Evolutionary conservation across 2,329 filamentous ascomycete genomes (phyloP).

Genomic region (Arthrinium puccinioides): DNA sequence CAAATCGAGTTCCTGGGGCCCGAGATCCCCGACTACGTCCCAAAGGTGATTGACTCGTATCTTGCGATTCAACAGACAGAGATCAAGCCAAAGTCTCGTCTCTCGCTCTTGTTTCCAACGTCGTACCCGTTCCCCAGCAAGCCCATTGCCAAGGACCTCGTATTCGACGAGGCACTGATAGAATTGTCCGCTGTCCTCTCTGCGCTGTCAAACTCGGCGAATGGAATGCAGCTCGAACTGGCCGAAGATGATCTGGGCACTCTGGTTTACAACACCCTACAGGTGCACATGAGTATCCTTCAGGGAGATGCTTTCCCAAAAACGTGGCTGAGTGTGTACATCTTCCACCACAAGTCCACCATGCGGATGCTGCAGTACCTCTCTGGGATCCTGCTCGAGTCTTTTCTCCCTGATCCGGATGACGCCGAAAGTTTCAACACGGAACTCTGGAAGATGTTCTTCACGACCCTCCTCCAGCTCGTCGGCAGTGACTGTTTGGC

Average conservation of each 20-base stretch:
- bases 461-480: slow-evolving; percentile 79
- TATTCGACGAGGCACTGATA: slow-evolving; percentile 79
- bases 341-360: slow-evolving; percentile 85
- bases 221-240: slow-evolving; percentile 68
- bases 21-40: slow-evolving; percentile 82
- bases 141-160: slow-evolving; percentile 44
- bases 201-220: slow-evolving; percentile 67
- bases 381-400: slow-evolving; percentile 70
- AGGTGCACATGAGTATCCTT: slow-evolving; percentile 83
- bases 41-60: slow-evolving; percentile 87
- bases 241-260: slow-evolving; percentile 66
- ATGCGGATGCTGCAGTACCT: slow-evolving; percentile 82
- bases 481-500: slow-evolving; percentile 85
- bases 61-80: slow-evolving; percentile 59
- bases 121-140: slow-evolving; percentile 83
- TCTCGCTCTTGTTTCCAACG: slow-evolving; percentile 86
- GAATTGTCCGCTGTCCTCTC: slow-evolving; percentile 86
- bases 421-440: slow-evolving; percentile 90
- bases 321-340: slow-evolving; percentile 86
- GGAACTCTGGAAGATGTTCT: slow-evolving; percentile 89
- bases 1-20: slow-evolving; percentile 72
- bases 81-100: slow-evolving; percentile 49
- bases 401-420: slow-evolving; percentile 80
- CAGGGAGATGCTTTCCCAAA: slow-evolving; percentile 83
- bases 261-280: slow-evolving; percentile 71